These are phyloP conservation scores for Ustulina deusta DNA, from an alignment of 2,329 filamentous ascomycete genomes.

Conservation along the genomic window DNA sequence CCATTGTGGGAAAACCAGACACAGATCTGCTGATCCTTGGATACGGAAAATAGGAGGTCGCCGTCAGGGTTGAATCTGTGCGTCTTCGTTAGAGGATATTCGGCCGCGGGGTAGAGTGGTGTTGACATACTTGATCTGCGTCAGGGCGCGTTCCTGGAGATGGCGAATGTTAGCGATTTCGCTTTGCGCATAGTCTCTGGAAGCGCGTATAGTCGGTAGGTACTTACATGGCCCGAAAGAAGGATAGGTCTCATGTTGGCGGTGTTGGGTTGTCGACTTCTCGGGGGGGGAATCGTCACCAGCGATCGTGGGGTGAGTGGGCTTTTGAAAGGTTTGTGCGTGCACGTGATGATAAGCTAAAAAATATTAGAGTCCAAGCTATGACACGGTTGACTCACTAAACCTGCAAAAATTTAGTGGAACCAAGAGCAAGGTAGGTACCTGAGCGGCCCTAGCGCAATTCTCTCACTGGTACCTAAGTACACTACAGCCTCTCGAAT, in stretches of 20 bases:
- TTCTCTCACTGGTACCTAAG: neutral
- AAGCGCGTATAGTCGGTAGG: slow-evolving; percentile 3
- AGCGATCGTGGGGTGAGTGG: slow-evolving; percentile 47
- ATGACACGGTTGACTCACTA: slow-evolving; percentile 37
- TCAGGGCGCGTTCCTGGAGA: slow-evolving; percentile 85
- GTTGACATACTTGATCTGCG: slow-evolving; percentile 82
- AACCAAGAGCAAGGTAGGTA: too few relatives aligned
- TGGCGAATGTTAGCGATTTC: slow-evolving; percentile 38
- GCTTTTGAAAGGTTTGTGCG: slow-evolving; percentile 46
- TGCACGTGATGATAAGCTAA: slow-evolving; percentile 45
- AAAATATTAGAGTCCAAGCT: slow-evolving; percentile 3
- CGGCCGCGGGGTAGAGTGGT: slow-evolving; percentile 37
- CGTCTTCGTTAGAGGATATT: slow-evolving; percentile 28
- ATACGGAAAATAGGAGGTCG: slow-evolving; percentile 94
- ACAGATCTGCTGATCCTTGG: slow-evolving; percentile 97
- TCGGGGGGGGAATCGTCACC: slow-evolving; percentile 35
- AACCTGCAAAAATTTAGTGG: slow-evolving; percentile 24
- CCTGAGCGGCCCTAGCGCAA: neutral
- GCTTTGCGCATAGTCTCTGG: neutral
- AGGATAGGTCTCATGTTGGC: slow-evolving; percentile 94
- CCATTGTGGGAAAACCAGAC: slow-evolving; percentile 98
- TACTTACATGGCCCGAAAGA: slow-evolving; percentile 84
- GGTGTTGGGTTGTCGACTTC: slow-evolving; percentile 42
- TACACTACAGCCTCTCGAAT: too few relatives aligned
- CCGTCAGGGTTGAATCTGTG: slow-evolving; percentile 89